Percentiles rank a stretch among this genome's conserved stretches.
Conservation (phyloP, 2,329 filamentous ascomycete genomes). For the Chaetothyriales sp. region DNA sequence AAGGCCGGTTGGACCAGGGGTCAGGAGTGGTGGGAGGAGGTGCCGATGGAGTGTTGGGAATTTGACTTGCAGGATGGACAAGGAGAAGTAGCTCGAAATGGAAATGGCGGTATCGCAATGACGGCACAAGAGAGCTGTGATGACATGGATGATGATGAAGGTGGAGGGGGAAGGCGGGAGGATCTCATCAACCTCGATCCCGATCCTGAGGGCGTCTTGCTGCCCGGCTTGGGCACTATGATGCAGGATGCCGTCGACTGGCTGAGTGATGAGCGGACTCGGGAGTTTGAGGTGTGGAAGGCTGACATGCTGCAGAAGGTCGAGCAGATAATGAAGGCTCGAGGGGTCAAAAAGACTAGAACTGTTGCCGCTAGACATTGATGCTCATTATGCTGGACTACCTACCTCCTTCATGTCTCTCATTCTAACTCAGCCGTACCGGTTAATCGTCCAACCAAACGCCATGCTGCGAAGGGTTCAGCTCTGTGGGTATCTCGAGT, state of each 20-base stretch:
- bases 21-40: constrained; percentile 53
- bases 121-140: neutral
- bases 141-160: constrained; percentile 10
- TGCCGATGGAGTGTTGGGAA: constrained; percentile 28
- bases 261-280: constrained; percentile 29
- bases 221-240: constrained; percentile 36
- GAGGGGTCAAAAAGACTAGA: neutral
- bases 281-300: constrained; percentile 31
- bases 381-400: neutral
- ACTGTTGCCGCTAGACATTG: constrained; percentile 2
- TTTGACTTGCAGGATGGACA: constrained; percentile 11
- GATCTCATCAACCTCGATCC: constrained; percentile 22
- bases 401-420: neutral
- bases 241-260: constrained; percentile 35
- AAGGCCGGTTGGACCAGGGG: constrained; percentile 37
- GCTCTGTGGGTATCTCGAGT: neutral
- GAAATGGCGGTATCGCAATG: neutral
- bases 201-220: constrained; percentile 23
- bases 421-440: neutral
- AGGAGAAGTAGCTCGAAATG: neutral
- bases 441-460: neutral
- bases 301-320: constrained; percentile 26
- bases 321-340: constrained; percentile 19
- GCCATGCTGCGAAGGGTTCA: neutral
- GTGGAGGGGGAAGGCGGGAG: constrained; percentile 9